phyloP scores from a whole-genome alignment of 306 rosid genomes.

The Begonia peltatifolia region DNA sequence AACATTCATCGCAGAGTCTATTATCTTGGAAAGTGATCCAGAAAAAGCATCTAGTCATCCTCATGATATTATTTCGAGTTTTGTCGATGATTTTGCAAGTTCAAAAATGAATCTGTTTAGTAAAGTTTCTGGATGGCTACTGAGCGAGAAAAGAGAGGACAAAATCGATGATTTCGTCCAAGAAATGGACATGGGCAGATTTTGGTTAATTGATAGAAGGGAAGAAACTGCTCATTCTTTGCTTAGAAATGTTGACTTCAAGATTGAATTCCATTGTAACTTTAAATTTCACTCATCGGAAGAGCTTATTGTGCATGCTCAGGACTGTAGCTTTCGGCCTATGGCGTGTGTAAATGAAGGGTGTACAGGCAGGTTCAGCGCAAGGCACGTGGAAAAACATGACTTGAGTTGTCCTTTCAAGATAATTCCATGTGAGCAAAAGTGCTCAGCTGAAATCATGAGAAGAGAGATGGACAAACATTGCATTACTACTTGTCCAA shows the following conservation, averaged over 20 bases:
- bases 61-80: slow-evolving; percentile 51
- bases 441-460: slow-evolving; percentile 42
- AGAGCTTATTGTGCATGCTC: slow-evolving; percentile 38
- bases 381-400: slow-evolving; percentile 40
- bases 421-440: slow-evolving; percentile 70
- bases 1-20: slow-evolving; percentile 51
- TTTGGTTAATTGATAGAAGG: slow-evolving; percentile 63
- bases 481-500: slow-evolving; percentile 70
- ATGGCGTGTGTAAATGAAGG: slow-evolving; percentile 44
- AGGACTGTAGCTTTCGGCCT: slow-evolving; percentile 39
- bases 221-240: slow-evolving; percentile 28
- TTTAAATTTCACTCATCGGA: slow-evolving; percentile 27
- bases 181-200: slow-evolving; percentile 55
- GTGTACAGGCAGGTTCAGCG: slow-evolving; percentile 44
- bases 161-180: slow-evolving; percentile 75
- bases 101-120: slow-evolving; percentile 57
- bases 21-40: slow-evolving; percentile 41
- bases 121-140: slow-evolving; percentile 59
- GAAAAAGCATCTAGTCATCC: slow-evolving; percentile 47
- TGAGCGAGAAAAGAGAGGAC: slow-evolving; percentile 79
- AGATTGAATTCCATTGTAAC: slow-evolving; percentile 41
- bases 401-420: slow-evolving; percentile 68
- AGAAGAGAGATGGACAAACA: slow-evolving; percentile 89
- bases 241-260: slow-evolving; percentile 63
- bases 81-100: slow-evolving; percentile 58